Percentiles rank a stretch among this genome's conserved stretches.
Conservation (phyloP, 495 filamentous ascomycete species). For the Saxophila tyrrhenica region DNA sequence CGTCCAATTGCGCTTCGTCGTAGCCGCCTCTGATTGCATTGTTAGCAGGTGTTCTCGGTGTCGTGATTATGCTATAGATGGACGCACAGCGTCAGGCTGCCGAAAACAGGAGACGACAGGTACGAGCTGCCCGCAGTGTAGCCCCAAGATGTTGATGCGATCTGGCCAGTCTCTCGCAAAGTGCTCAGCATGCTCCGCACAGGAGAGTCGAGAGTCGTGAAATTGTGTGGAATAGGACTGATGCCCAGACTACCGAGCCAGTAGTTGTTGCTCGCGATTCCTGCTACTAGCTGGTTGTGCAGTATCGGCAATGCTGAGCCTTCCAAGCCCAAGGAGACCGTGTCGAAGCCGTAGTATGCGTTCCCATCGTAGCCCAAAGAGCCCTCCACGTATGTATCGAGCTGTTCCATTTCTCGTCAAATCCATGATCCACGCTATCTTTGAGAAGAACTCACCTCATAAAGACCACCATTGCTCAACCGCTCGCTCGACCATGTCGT, state of each 20-base stretch:
- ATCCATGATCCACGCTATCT: too few relatives aligned
- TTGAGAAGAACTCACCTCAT: too few relatives aligned
- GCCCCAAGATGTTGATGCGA: constrained; percentile 23
- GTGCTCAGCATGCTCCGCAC: constrained; percentile 23
- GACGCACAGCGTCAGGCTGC: constrained; percentile 12
- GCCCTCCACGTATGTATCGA: constrained; percentile 14
- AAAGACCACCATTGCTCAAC: constrained; percentile 16
- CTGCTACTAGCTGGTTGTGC: constrained; percentile 21
- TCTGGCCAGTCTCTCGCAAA: constrained; percentile 15
- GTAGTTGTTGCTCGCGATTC: constrained; percentile 25
- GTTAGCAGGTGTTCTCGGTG: constrained; percentile 14
- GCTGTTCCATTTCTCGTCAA: too few relatives aligned
- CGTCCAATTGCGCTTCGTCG: constrained; percentile 8
- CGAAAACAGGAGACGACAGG: constrained; percentile 1
- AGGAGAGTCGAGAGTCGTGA: constrained; percentile 20
- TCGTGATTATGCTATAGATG: neutral
- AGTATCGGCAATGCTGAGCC: constrained; percentile 17
- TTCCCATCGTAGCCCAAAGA: constrained; percentile 24
- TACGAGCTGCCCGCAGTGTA: constrained; percentile 31
- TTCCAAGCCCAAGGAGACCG: constrained; percentile 21
- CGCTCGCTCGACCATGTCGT: constrained; percentile 22
- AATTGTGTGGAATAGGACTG: constrained; percentile 22
- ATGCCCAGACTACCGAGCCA: constrained; percentile 28
- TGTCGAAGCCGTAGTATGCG: constrained; percentile 27
- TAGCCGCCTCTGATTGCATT: constrained; percentile 20